Evolutionary conservation across 2,329 filamentous ascomycete species (phyloP).

Genomic region (Tolypocladium amazonense): DNA sequence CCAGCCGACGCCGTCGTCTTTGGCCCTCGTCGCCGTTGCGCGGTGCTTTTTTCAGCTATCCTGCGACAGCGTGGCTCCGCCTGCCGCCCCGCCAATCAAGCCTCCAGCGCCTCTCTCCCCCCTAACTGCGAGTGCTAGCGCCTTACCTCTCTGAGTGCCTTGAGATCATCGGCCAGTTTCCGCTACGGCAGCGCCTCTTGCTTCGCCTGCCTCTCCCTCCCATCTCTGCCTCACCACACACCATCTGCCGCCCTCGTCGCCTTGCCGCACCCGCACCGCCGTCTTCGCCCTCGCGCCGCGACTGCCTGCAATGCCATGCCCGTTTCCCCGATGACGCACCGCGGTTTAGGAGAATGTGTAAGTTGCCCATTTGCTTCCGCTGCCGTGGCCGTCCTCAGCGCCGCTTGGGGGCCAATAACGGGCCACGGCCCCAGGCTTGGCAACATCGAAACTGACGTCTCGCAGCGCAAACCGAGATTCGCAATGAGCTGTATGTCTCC

Average conservation of each 20-base stretch:
- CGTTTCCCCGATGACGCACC: conserved; percentile 19
- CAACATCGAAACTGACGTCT: conserved; percentile 22
- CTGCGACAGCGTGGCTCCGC: background rate
- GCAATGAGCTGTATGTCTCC: conserved; percentile 37
- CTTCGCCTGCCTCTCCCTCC: background rate
- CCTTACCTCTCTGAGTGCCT: background rate
- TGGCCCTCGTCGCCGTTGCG: background rate
- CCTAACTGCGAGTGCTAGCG: background rate
- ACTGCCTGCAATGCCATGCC: conserved; percentile 22
- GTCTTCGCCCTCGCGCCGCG: background rate
- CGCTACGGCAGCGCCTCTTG: background rate
- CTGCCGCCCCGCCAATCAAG: conserved; percentile 4
- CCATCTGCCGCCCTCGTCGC: background rate
- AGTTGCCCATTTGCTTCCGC: conserved; percentile 11
- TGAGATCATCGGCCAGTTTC: background rate
- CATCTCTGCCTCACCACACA: background rate
- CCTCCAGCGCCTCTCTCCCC: background rate
- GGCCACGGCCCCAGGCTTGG: conserved; percentile 4
- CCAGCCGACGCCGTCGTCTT: background rate
- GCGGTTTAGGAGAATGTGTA: conserved; percentile 34
- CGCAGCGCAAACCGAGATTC: conserved; percentile 36
- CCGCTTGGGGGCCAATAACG: conserved; percentile 3
- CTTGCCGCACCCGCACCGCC: background rate
- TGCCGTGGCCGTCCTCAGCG: conserved; percentile 1
- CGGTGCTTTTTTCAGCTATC: background rate